Percentiles rank a stretch among this genome's conserved stretches.
Conservation (phyloP, 768 basidiomycete genomes). For the Cystobasidium tubakii region DNA sequence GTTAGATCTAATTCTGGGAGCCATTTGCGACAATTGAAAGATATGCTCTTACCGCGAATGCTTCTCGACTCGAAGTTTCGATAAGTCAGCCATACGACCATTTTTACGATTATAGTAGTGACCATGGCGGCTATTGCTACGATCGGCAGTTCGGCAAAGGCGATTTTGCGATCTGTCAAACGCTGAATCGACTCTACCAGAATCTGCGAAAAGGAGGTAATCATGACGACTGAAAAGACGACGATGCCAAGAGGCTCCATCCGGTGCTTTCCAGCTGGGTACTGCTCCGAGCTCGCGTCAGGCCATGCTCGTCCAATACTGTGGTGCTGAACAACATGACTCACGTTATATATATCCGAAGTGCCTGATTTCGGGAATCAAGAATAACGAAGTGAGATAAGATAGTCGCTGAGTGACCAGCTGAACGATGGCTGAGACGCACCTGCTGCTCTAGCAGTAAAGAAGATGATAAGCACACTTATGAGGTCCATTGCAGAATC, state of each 20-base stretch:
- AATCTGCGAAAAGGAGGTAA: conserved; percentile 48
- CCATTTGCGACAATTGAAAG: neutral
- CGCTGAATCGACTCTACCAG: conserved; percentile 51
- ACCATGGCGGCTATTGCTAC: conserved; percentile 46
- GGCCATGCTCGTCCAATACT: no score
- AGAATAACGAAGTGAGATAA: neutral
- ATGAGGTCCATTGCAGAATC: conserved; percentile 52
- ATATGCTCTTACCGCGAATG: conserved; percentile 3
- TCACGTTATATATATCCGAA: conserved; percentile 23
- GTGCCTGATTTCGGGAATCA: neutral
- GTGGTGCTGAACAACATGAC: no score
- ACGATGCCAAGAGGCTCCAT: conserved; percentile 52
- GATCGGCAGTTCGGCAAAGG: conserved; percentile 39
- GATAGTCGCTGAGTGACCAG: no score
- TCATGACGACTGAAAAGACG: conserved; percentile 52
- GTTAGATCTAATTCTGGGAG: no score
- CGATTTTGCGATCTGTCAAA: conserved; percentile 43
- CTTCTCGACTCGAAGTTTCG: conserved; percentile 22
- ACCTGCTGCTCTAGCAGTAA: conserved; percentile 49
- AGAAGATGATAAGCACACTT: conserved; percentile 51
- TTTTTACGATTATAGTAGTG: conserved; percentile 50
- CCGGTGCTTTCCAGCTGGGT: conserved; percentile 49
- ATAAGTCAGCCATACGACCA: conserved; percentile 44
- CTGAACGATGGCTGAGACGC: no score
- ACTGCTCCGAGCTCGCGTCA: conserved; percentile 43